Percentiles rank a stretch among this genome's conserved stretches.
Evolutionary conservation across 2,329 filamentous ascomycete species (phyloP).

Genomic region (Helotiales sp.): DNA sequence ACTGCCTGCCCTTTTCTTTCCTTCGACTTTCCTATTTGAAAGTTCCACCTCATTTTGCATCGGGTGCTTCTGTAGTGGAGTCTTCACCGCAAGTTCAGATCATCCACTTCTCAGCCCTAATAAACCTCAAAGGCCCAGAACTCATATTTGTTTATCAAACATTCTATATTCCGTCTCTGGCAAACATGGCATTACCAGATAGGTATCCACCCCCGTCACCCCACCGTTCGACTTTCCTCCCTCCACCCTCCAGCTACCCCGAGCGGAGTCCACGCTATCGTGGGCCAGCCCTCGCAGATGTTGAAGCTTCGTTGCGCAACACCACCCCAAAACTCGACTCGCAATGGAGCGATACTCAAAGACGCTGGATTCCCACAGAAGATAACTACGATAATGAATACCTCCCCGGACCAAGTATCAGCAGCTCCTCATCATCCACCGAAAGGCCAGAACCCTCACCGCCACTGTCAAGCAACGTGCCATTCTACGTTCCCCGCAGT

Average conservation of each 20-base stretch:
- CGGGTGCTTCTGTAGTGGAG: background rate
- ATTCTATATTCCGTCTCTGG: background rate
- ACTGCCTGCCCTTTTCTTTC: background rate
- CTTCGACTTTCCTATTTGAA: background rate
- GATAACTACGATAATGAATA: background rate
- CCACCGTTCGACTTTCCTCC: background rate
- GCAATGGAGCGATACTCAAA: background rate
- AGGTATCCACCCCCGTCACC: constrained; percentile 7
- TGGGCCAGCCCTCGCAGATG: background rate
- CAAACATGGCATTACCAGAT: constrained; percentile 9
- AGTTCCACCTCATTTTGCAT: background rate
- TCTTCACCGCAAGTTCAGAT: constrained; percentile 11
- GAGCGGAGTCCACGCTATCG: background rate
- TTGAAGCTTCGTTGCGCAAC: background rate
- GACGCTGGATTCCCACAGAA: background rate
- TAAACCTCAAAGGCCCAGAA: background rate
- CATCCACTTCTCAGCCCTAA: background rate
- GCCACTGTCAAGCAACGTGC: constrained; percentile 3
- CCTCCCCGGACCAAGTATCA: background rate
- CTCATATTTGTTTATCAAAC: background rate
- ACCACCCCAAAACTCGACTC: background rate
- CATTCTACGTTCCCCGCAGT: constrained; percentile 16
- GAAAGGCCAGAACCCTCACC: background rate
- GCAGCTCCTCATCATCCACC: background rate
- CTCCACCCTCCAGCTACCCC: background rate